Percentiles rank a stretch among this genome's conserved stretches.
Evolutionary conservation across 768 basidiomycete genomes (phyloP).

Genomic region (Amanita pallidorosea): DNA sequence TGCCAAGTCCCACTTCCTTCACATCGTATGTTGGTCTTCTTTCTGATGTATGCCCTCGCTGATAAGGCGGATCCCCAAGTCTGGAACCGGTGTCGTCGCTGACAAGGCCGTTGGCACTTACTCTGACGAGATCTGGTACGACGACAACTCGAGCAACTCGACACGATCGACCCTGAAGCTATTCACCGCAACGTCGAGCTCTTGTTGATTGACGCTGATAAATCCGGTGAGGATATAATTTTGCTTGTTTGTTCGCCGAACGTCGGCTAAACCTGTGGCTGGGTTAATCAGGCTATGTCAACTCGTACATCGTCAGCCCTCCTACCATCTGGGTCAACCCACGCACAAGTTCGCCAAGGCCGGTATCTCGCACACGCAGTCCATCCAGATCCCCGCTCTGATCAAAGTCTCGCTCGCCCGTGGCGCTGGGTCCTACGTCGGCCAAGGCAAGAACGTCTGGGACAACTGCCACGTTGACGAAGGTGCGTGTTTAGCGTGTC

Average conservation of each 20-base stretch:
- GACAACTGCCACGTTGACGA: conserved; percentile 45
- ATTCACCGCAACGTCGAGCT: conserved; percentile 43
- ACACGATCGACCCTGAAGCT: neutral
- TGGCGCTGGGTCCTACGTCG: conserved; percentile 42
- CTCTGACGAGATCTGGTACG: neutral
- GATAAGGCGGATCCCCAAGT: neutral
- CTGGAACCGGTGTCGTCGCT: neutral
- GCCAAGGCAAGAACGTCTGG: conserved; percentile 50
- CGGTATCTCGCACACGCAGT: conserved; percentile 43
- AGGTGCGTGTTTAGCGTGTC: conserved; percentile 20
- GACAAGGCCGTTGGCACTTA: neutral
- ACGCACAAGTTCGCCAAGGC: conserved; percentile 33
- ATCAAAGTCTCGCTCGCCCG: conserved; percentile 35
- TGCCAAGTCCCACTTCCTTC: conserved; percentile 38
- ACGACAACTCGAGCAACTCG: neutral
- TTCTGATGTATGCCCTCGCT: neutral
- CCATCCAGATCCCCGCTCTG: conserved; percentile 38
- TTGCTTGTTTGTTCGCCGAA: neutral
- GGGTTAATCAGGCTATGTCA: conserved; percentile 31
- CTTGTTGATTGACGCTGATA: conserved; percentile 34
- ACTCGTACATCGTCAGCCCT: conserved; percentile 40
- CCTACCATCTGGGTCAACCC: conserved; percentile 53
- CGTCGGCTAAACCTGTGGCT: neutral
- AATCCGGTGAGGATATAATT: conserved; percentile 27
- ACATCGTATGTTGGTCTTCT: conserved; percentile 39